These are phyloP conservation scores for Crithidia acanthocephali DNA, from an alignment of 208 protist genomes.

Conservation along the genomic window DNA sequence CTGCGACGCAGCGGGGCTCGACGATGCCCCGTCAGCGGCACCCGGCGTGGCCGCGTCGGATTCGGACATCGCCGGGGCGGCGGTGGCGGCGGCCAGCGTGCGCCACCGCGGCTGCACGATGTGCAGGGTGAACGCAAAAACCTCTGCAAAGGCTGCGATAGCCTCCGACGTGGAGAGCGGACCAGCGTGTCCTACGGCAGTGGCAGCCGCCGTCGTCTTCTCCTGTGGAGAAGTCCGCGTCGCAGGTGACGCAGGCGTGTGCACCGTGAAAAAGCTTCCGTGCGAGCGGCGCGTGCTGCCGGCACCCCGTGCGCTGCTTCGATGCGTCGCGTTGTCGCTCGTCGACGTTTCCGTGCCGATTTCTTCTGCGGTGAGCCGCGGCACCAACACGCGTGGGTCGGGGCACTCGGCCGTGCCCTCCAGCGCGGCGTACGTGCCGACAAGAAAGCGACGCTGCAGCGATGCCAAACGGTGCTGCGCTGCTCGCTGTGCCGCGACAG, in stretches of 20 bases:
- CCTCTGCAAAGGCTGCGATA: slow-evolving; percentile 25
- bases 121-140: slow-evolving; percentile 38
- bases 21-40: neutral
- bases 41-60: neutral
- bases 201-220: neutral
- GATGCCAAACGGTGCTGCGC: neutral
- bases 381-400: slow-evolving; percentile 12
- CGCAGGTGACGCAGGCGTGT: neutral
- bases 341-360: neutral
- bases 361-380: neutral
- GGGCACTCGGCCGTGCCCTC: slow-evolving; percentile 10
- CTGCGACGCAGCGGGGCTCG: neutral
- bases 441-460: slow-evolving; percentile 21
- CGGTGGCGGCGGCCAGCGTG: slow-evolving; percentile 5
- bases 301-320: no score
- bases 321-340: neutral
- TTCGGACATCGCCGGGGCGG: neutral
- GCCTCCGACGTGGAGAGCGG: slow-evolving; percentile 12
- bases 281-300: no score
- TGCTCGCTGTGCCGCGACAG: neutral
- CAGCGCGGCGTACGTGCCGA: slow-evolving; percentile 25
- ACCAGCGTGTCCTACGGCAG: no score
- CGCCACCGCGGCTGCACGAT: slow-evolving; percentile 9
- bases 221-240: no score
- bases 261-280: neutral